Evolutionary conservation across 2,329 filamentous ascomycete species (phyloP).

Genomic region (Cercospora sesami): DNA sequence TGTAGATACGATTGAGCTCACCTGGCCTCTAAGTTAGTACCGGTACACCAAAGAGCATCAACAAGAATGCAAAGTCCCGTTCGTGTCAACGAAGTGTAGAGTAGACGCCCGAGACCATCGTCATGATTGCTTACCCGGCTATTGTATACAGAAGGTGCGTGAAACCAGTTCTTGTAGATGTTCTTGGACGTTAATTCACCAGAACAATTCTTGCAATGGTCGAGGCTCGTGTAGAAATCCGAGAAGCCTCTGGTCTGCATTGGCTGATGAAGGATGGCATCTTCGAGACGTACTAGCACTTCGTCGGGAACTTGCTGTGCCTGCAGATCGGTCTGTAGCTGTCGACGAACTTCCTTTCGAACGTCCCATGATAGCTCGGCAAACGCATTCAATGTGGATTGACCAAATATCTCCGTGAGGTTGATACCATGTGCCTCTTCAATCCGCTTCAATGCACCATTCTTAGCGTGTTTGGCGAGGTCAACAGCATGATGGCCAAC

Average conservation of each 20-base stretch:
- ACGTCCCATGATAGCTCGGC: slow-evolving; percentile 47
- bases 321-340: slow-evolving; percentile 43
- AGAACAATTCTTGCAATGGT: slow-evolving; percentile 54
- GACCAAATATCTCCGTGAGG: slow-evolving; percentile 27
- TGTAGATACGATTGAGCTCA: slow-evolving; percentile 35
- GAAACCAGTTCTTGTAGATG: slow-evolving; percentile 41
- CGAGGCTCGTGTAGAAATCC: slow-evolving; percentile 58
- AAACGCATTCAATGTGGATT: slow-evolving; percentile 51
- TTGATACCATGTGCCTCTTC: slow-evolving; percentile 24
- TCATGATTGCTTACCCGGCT: slow-evolving; percentile 29
- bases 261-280: slow-evolving; percentile 56
- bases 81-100: neutral
- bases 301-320: slow-evolving; percentile 31
- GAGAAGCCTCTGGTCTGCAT: slow-evolving; percentile 58
- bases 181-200: slow-evolving; percentile 43
- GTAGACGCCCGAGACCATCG: neutral
- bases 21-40: neutral
- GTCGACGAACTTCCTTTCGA: slow-evolving; percentile 42
- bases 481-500: slow-evolving; percentile 37
- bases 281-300: slow-evolving; percentile 40
- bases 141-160: slow-evolving; percentile 45
- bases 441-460: slow-evolving; percentile 26
- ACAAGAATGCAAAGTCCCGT: neutral
- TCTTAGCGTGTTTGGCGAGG: slow-evolving; percentile 29
- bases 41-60: neutral